phyloP scores from a whole-genome alignment of 805 yeast species.

The Candida sithepensis region DNA sequence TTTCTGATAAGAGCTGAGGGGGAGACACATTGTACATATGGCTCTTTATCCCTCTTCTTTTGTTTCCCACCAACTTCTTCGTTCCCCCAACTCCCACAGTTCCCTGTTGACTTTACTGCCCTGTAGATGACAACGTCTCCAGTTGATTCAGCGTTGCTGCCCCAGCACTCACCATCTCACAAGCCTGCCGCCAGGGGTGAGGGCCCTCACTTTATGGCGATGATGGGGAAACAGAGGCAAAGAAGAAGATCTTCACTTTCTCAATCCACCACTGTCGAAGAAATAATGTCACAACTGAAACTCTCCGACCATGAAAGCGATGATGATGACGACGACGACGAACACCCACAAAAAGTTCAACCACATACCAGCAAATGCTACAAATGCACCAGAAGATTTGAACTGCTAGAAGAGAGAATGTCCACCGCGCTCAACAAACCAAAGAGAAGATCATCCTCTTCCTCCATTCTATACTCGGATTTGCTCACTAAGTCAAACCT shows the following conservation, averaged over 20 bases:
- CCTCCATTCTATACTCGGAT: slow-evolving; percentile 22
- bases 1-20: too few relatives aligned
- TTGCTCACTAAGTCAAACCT: slow-evolving; percentile 13
- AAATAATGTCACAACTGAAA: slow-evolving; percentile 4
- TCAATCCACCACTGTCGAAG: slow-evolving; percentile 15
- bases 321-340: neutral
- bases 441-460: slow-evolving; percentile 21
- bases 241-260: slow-evolving; percentile 25
- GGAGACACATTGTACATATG: too few relatives aligned
- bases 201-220: neutral
- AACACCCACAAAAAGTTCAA: neutral
- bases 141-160: neutral
- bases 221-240: neutral
- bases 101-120: neutral
- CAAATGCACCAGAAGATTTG: slow-evolving; percentile 7
- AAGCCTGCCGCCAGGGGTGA: neutral
- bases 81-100: neutral
- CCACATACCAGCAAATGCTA: slow-evolving; percentile 3
- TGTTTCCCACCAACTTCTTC: neutral
- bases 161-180: neutral
- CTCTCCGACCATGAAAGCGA: neutral
- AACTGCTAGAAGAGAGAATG: neutral
- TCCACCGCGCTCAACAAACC: neutral
- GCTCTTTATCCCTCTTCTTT: neutral
- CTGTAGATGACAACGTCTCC: neutral